These are phyloP conservation scores for Theobroma grandiflorum DNA, from an alignment of 441 rosid genomes.

Conservation along the genomic window DNA sequence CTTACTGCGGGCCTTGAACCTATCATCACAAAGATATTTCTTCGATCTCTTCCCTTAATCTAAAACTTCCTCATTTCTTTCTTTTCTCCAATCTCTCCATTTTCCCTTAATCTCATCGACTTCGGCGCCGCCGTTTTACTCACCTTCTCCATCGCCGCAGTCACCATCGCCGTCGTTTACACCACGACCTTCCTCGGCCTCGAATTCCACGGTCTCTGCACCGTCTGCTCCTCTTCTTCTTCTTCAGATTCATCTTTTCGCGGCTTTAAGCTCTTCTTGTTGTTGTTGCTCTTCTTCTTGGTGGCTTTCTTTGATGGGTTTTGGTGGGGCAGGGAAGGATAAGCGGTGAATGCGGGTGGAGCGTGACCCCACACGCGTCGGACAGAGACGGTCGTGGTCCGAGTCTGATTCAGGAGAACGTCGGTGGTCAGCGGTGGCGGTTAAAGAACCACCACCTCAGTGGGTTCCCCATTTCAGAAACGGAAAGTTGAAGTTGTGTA, in stretches of 20 bases:
- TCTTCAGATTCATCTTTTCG: constrained; percentile 35
- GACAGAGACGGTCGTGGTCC: constrained; percentile 35
- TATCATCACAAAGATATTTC: constrained; percentile 79
- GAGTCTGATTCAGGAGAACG: constrained; percentile 34
- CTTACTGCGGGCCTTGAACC: constrained; percentile 80
- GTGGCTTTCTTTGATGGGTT: constrained; percentile 18
- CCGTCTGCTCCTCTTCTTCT: constrained; percentile 50
- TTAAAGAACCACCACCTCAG: constrained; percentile 27
- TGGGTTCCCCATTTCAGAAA: constrained; percentile 62
- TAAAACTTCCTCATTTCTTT: constrained; percentile 73
- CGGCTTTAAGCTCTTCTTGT: not conserved
- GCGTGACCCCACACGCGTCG: constrained; percentile 66
- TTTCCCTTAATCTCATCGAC: constrained; percentile 66
- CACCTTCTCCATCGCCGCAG: constrained; percentile 25
- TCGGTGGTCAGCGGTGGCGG: constrained; percentile 35
- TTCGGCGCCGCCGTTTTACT: constrained; percentile 50
- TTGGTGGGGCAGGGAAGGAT: constrained; percentile 44
- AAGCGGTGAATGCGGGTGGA: constrained; percentile 58
- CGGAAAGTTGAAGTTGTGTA: constrained; percentile 76
- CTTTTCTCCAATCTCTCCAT: constrained; percentile 53
- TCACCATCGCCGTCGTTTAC: constrained; percentile 32
- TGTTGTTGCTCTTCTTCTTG: constrained; percentile 27
- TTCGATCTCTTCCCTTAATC: constrained; percentile 86
- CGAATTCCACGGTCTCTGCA: constrained; percentile 78
- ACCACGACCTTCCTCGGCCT: constrained; percentile 67